Conservation (phyloP, 164 flowering plant genomes). For the Brasenia schreberi region DNA sequence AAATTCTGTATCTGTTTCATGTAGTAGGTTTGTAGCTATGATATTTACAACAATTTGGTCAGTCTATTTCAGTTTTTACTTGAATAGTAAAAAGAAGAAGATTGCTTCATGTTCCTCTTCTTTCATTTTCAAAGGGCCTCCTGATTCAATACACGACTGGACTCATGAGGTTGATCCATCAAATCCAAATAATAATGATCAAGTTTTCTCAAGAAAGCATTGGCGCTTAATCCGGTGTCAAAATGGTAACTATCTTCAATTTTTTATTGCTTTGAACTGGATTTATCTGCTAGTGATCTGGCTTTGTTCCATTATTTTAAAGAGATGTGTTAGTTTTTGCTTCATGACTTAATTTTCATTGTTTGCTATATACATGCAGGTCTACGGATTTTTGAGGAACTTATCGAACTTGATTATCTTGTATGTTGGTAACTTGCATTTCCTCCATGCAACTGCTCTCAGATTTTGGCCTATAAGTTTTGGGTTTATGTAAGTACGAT, state of each 20-base stretch:
- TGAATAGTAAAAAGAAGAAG: too few species aligned
- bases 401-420: conserved; percentile 92
- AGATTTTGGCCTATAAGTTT: too few species aligned
- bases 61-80: too few species aligned
- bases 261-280: too few species aligned
- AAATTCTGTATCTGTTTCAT: too few species aligned
- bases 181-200: conserved; percentile 51
- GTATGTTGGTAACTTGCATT: conserved; percentile 28
- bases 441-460: not conserved
- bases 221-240: conserved; percentile 99
- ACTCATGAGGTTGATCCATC: conserved; percentile 64
- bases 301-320: too few species aligned
- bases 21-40: too few species aligned
- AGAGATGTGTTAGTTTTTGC: too few species aligned
- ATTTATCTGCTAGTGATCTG: too few species aligned
- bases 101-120: too few species aligned
- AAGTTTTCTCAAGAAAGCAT: conserved; percentile 78
- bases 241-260: conserved; percentile 37
- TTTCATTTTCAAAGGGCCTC: conserved; percentile 50
- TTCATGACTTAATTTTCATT: not conserved
- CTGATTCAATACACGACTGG: conserved; percentile 92
- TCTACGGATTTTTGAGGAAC: conserved; percentile 98
- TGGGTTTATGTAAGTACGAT: not conserved
- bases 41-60: too few species aligned
- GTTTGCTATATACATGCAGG: conserved; percentile 34